Evolutionary conservation across 805 yeast genomes (phyloP), one percentile per base, ranked within the genome.

Genomic region (Cyberlindnera mississippiensis): DNA sequence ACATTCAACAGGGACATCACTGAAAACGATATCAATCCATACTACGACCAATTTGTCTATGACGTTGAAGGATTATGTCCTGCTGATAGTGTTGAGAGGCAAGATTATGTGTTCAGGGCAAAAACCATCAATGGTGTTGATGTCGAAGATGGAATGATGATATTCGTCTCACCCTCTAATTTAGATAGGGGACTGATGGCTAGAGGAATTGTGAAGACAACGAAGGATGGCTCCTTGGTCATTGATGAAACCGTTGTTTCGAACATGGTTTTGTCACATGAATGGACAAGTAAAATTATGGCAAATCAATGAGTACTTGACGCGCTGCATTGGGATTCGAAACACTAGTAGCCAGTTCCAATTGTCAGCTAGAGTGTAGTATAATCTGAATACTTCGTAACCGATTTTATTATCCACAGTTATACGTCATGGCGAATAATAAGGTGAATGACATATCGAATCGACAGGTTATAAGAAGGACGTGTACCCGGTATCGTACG

Each of bases 1-100:
- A 37, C 60, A 1, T 44, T 44, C 17, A 76, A 76, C 35, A 45
- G 17, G 4, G 24, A 31, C n/a, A n/a, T 39, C 20, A 22, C 22
- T 6, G 26, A 29, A 17, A 38, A 37, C 3, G 16, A 11, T 4
- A 31, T 44, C 3, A 9, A 22, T 7, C 18, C n/a, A 3, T 37
- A 19, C 19, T 50, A 40, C 15, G 28, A 35, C 12, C 31, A 19
- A 5, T 34, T 38, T 11, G 40, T 37, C 14, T 35, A 37, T 28
- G 41, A 46, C 4, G 16, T 18, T 9, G 45, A 30, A 13, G 52
- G 48, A 6, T 46, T 35, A 7, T 53, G 51, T 26, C 17, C 28
- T 4, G 16, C 37, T 8, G 45, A 40, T 17, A 52, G 50, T 30
- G 38, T 35, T 33, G 38, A 28, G 18, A 45, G 26, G 37, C 28